Percentiles rank a stretch among this genome's conserved stretches.
Evolutionary conservation across 371 early-diverging fungal genomes (phyloP).

Genomic region (Blakeslea trispora): DNA sequence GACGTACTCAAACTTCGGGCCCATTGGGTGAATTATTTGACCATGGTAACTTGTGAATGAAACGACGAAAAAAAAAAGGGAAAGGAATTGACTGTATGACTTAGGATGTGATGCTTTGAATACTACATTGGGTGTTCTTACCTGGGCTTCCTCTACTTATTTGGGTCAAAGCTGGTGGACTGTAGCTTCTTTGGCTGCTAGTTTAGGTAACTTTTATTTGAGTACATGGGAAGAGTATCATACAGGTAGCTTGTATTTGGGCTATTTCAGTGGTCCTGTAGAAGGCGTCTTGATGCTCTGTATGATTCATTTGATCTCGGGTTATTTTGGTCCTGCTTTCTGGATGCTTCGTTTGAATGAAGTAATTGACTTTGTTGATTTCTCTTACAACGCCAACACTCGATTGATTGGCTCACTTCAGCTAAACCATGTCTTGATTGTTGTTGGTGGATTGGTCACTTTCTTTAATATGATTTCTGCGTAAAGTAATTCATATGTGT

Average conservation of each 20-base stretch:
- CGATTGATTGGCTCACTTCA: constrained; percentile 54
- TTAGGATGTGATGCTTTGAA: constrained; percentile 91
- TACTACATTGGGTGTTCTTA: constrained; percentile 64
- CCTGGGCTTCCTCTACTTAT: constrained; percentile 66
- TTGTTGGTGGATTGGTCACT: constrained; percentile 56
- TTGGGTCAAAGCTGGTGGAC: constrained; percentile 84
- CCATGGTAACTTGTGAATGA: constrained; percentile 63
- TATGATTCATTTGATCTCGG: constrained; percentile 67
- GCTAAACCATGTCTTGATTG: constrained; percentile 63
- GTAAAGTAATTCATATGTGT: constrained; percentile 47
- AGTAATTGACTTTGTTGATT: constrained; percentile 29
- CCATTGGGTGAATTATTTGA: constrained; percentile 97
- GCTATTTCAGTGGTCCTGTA: constrained; percentile 93
- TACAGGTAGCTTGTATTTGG: constrained; percentile 88
- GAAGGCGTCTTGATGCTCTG: constrained; percentile 89
- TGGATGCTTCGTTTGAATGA: constrained; percentile 43
- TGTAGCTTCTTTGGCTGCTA: constrained; percentile 53
- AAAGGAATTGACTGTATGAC: too few species aligned
- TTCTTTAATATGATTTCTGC: constrained; percentile 61
- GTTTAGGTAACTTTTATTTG: constrained; percentile 86
- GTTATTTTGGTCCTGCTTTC: constrained; percentile 48
- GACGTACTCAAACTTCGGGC: constrained; percentile 86
- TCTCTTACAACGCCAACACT: constrained; percentile 19
- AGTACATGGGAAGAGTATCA: constrained; percentile 97
- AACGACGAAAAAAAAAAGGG: constrained; percentile 4